phyloP scores from a whole-genome alignment of 108 stramenopile genomes.

The Cyclotella sp. region DNA sequence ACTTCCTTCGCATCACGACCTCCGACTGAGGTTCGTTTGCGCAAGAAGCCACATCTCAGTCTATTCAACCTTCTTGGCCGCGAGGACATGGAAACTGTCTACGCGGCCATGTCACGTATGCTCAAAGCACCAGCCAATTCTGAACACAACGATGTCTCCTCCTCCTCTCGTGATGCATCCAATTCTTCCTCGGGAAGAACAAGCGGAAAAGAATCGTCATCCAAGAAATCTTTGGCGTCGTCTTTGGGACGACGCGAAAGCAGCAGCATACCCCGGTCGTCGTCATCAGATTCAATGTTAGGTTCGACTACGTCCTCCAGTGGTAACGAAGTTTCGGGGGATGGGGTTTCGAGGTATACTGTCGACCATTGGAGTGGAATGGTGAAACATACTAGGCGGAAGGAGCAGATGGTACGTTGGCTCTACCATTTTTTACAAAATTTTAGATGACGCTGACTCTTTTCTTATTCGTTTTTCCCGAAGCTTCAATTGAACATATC shows the following conservation, averaged over 20 bases:
- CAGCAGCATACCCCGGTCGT: conserved; percentile 7
- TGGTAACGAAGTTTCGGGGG: conserved; percentile 34
- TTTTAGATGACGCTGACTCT: not conserved
- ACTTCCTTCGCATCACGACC: conserved; percentile 1
- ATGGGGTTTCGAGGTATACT: conserved; percentile 11
- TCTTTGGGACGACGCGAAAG: not conserved
- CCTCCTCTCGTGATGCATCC: conserved; percentile 12
- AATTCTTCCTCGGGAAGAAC: conserved; percentile 3
- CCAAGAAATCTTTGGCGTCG: not conserved
- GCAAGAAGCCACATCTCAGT: conserved; percentile 58
- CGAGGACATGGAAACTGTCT: conserved; percentile 83
- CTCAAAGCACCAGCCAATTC: conserved; percentile 36
- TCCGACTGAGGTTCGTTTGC: conserved; percentile 24
- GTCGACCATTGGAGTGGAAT: conserved; percentile 69
- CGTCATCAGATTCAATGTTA: conserved; percentile 36
- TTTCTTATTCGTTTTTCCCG: conserved; percentile 9
- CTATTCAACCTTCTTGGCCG: conserved; percentile 79
- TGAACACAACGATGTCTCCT: conserved; percentile 1
- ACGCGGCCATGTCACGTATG: conserved; percentile 81
- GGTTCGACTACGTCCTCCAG: conserved; percentile 17
- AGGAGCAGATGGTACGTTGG: conserved; percentile 34
- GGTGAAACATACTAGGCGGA: conserved; percentile 59
- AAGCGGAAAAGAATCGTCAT: not conserved
- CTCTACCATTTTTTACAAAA: conserved; percentile 10
- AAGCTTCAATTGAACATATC: conserved; percentile 77